A percentile compares a stretch with the other conserved stretches of the same genome.
phyloP scores from a whole-genome alignment of 2,329 filamentous ascomycete species.

The Ascocoryne sarcoides region DNA sequence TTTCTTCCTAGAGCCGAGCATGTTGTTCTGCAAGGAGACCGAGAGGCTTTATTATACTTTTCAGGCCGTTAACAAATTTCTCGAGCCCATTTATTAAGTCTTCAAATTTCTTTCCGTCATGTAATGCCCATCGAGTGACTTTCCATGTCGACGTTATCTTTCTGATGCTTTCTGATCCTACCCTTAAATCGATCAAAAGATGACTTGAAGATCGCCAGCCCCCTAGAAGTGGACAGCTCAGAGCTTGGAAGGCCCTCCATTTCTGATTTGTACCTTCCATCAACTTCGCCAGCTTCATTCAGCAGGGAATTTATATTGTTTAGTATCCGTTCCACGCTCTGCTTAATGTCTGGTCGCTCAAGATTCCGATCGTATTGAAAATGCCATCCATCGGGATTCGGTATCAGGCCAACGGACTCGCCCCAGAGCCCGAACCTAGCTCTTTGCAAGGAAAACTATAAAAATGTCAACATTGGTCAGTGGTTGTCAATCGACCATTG shows the following conservation, averaged over 20 bases:
- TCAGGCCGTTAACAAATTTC: too few relatives aligned
- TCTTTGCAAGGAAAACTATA: slow-evolving; percentile 6
- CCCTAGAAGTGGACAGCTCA: too few relatives aligned
- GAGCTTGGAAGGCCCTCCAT: slow-evolving; percentile 6
- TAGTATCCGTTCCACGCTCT: slow-evolving; percentile 2
- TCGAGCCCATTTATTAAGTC: too few relatives aligned
- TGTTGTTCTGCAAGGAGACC: too few relatives aligned
- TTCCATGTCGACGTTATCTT: too few relatives aligned
- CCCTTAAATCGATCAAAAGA: slow-evolving; percentile 18
- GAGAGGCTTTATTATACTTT: too few relatives aligned
- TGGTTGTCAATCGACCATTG: too few relatives aligned
- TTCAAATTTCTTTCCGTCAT: too few relatives aligned
- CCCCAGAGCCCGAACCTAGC: slow-evolving; percentile 10
- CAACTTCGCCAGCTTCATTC: slow-evolving; percentile 1
- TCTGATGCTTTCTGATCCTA: too few relatives aligned
- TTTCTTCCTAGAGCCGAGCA: too few relatives aligned
- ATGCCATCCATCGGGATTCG: slow-evolving; percentile 1
- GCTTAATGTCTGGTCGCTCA: slow-evolving; percentile 5
- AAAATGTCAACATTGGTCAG: not conserved
- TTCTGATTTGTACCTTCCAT: too few relatives aligned
- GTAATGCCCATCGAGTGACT: too few relatives aligned
- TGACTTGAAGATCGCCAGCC: slow-evolving; percentile 18
- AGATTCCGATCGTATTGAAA: slow-evolving; percentile 9
- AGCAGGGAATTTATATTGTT: slow-evolving; percentile 9
- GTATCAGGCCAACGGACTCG: slow-evolving; percentile 10